Evolutionary conservation across 108 stramenopile genomes (phyloP), one percentile per base, ranked within the genome.

Genomic region (Cyclotella atomus): DNA sequence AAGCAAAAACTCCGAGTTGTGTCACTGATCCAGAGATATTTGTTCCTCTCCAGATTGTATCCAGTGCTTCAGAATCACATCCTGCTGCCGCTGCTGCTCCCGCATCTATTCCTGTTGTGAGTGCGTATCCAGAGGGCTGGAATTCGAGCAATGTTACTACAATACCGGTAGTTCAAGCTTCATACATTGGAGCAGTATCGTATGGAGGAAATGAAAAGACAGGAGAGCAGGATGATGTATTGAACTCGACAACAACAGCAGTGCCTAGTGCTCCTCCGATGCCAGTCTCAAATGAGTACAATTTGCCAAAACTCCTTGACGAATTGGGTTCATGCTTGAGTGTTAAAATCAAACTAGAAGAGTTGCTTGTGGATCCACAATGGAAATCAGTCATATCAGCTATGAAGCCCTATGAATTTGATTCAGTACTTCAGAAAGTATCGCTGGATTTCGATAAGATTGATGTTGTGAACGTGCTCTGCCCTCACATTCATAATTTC

Each of bases 281-380:
- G 30, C 56, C 29, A 8, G 32, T 4, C 7, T 30, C 28, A 57
- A 57, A 3, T 4, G 29, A 57, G 1, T 57, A 32, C 14, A 30
- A 1, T 15, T 29, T 57, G 29, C 28, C 28, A 30, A 12, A 3
- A 8, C 12, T 57, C 14, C 56, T 57, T 12, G 30, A 57, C 14
- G 56, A 57, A 57, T 19, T 57, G n/a, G n/a, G 20, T 57, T 32
- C 28, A 10, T 57, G 56, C n/a, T 30, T 57, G 1, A 57, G 56
- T 30, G n/a, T 57, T 30, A 57, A 57, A 57, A 32, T 57, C 12
- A 57, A 57, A 57, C 56, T 57, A 2, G 56, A 57, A n/a, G 56
- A 57, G 30, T 15, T 57, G 10, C 29, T 57, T 15, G 14, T 19
- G 9, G 29, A 57, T 32, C 56, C 56, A 28, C 28, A 57, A 1